These are phyloP conservation scores for Candida neerlandica DNA, from an alignment of 1,139 yeast genomes.

Conservation along the genomic window DNA sequence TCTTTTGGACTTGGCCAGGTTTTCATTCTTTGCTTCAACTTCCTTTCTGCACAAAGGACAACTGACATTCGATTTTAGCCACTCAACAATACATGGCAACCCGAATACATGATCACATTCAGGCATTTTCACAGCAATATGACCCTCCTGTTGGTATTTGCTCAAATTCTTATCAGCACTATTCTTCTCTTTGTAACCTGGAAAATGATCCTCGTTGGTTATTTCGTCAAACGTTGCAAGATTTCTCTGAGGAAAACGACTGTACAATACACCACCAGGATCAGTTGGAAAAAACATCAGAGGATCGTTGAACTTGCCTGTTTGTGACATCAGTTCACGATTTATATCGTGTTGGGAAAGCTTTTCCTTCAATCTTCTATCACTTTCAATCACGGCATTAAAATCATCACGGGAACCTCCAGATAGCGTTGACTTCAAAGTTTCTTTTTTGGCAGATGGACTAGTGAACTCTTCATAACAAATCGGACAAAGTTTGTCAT, in stretches of 20 bases:
- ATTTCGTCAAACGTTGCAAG: conserved; percentile 27
- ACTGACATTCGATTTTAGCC: conserved; percentile 44
- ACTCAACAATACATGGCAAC: conserved; percentile 43
- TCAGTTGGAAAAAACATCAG: conserved; percentile 43
- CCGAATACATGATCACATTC: conserved; percentile 47
- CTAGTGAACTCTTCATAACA: conserved; percentile 34
- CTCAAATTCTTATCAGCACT: conserved; percentile 15
- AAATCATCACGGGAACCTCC: neutral
- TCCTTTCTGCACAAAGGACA: conserved; percentile 52
- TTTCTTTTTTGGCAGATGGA: neutral
- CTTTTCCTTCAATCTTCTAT: neutral
- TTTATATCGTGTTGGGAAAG: conserved; percentile 9
- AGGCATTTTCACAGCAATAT: conserved; percentile 48
- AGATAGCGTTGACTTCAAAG: neutral
- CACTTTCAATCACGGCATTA: neutral
- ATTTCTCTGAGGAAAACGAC: conserved; percentile 37
- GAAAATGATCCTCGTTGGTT: conserved; percentile 33
- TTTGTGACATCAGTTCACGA: conserved; percentile 10
- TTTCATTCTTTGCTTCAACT: conserved; percentile 33
- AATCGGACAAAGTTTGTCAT: conserved; percentile 42
- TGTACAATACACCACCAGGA: conserved; percentile 29
- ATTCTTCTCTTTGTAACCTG: conserved; percentile 27
- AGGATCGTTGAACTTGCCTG: conserved; percentile 36
- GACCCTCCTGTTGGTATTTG: conserved; percentile 26
- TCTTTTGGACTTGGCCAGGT: conserved; percentile 21